These are phyloP conservation scores for Wilhelminamyces savonicus DNA, from an alignment of 805 yeast species.

Conservation along the genomic window DNA sequence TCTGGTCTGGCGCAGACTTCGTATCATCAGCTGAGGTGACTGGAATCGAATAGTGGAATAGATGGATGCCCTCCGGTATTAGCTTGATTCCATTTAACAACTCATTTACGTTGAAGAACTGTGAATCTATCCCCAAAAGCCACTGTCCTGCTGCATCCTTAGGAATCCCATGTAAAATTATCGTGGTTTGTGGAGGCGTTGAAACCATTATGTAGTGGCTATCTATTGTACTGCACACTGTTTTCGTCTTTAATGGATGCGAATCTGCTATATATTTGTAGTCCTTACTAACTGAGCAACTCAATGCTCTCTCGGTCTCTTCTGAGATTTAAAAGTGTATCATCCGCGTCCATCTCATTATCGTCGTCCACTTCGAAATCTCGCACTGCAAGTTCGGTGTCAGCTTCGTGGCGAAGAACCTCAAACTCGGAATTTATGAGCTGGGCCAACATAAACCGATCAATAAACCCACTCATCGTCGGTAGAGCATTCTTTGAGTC, in stretches of 20 bases:
- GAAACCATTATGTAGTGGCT: slow-evolving; percentile 6
- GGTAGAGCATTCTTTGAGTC: slow-evolving; percentile 4
- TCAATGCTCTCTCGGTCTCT: slow-evolving; percentile 23
- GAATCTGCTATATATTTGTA: too few relatives aligned
- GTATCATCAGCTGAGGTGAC: slow-evolving; percentile 4
- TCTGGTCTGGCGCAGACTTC: neutral
- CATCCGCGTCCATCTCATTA: slow-evolving; percentile 20
- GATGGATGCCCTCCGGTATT: slow-evolving; percentile 46
- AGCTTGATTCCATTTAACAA: slow-evolving; percentile 45
- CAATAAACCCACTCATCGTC: slow-evolving; percentile 30
- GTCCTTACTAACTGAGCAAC: slow-evolving; percentile 22
- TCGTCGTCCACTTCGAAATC: too few relatives aligned
- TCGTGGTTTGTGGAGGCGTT: slow-evolving; percentile 22
- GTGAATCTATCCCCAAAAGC: slow-evolving; percentile 42
- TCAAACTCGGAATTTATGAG: slow-evolving; percentile 23
- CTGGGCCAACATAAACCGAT: slow-evolving; percentile 27
- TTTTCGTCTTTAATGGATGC: too few relatives aligned
- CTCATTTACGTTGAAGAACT: slow-evolving; percentile 37
- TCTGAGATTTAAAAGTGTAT: too few relatives aligned
- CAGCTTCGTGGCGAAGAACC: slow-evolving; percentile 10
- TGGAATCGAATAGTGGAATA: slow-evolving; percentile 43
- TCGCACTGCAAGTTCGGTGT: too few relatives aligned
- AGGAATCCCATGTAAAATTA: slow-evolving; percentile 7
- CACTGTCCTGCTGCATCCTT: slow-evolving; percentile 11
- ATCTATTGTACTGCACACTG: too few relatives aligned